Evolutionary conservation across 1,284 basidiomycete species (phyloP), one percentile per base, ranked within the genome.

Genomic region (Microstroma glucosiphilum): DNA sequence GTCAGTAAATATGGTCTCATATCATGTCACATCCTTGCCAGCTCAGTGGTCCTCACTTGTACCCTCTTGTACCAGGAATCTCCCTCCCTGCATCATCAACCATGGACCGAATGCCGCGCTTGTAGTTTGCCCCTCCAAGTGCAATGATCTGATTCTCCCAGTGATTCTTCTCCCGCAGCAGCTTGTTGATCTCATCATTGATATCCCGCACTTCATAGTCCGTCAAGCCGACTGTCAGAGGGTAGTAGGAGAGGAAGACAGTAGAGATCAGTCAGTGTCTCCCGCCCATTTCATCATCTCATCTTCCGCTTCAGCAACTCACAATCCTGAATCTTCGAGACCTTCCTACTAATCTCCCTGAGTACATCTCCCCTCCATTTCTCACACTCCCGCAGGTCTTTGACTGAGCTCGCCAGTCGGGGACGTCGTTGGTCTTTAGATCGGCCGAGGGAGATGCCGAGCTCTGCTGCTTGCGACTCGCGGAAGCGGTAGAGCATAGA

Each of bases 401-500:
- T 92, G 75, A 92, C 94, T 11, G 87, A 85, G 64, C 88, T 89
- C 6, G 93, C 92, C 86, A 97, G 89, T 53, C 89, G 85, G 42
- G 92, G 94, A 42, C 55, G 21, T 6, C 37, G 2, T 51, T 53
- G 21, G 43, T 13, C 21, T 4, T n/a, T 17, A 6, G 17, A n/a
- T 13, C 23, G 17, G 21, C 88, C 88, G 11, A 77, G 65, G 19
- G 88, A 88, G 25, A 97, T 83, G 17, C 94, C 94, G 73, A 97
- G 87, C 82, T 97, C 94, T 58, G 89, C 88, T 0, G 91, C 92
- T 81, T 98, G 94, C 59, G 91, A 90, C 81, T 97, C 92, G 63
- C 94, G 89, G 82, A 98, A 98, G 69, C 94, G 92, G 81, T 96
- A 96, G 58, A 99, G 86, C 92, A 96, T 97, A 56, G 92, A 96